Conservation (phyloP, 495 filamentous ascomycete species). For the Trypethelium eluteriae region DNA sequence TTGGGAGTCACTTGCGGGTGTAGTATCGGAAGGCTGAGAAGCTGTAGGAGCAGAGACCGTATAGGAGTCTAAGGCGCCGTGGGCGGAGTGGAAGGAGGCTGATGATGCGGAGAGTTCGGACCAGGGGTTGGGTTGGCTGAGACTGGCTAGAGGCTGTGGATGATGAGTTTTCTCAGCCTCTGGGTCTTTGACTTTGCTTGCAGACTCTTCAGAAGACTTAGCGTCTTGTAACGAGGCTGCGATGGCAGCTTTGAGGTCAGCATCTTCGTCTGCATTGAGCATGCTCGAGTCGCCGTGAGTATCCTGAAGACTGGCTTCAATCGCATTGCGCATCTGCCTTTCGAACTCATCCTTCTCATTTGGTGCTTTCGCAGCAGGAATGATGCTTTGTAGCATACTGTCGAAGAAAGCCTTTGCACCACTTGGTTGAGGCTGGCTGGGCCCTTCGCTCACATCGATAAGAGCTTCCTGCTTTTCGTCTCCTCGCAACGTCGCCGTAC, state of each 20-base stretch:
- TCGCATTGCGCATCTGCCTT: not conserved
- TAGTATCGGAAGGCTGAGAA: not conserved
- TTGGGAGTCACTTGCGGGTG: not conserved
- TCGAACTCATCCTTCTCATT: not conserved
- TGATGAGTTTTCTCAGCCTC: not conserved
- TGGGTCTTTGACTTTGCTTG: not conserved
- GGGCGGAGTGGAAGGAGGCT: not conserved
- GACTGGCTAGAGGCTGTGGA: not conserved
- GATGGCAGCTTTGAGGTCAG: constrained; percentile 11
- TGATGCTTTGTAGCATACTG: constrained; percentile 1
- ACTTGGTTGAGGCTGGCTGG: not conserved
- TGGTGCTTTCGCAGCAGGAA: not conserved
- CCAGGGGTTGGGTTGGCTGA: constrained; percentile 8
- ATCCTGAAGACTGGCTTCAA: constrained; percentile 6
- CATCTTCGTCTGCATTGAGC: constrained; percentile 8
- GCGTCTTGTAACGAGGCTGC: not conserved
- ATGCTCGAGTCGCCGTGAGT: constrained; percentile 3
- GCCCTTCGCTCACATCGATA: not conserved
- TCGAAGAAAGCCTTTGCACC: constrained; percentile 3
- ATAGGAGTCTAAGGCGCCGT: not conserved
- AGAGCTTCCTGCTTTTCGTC: constrained; percentile 6
- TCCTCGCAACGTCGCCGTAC: constrained; percentile 1
- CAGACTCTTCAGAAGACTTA: not conserved
- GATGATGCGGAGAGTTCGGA: not conserved
- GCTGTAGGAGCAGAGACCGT: not conserved